Conservation (phyloP, 1,139 yeast genomes). For the Debaryomyces fabryi region DNA sequence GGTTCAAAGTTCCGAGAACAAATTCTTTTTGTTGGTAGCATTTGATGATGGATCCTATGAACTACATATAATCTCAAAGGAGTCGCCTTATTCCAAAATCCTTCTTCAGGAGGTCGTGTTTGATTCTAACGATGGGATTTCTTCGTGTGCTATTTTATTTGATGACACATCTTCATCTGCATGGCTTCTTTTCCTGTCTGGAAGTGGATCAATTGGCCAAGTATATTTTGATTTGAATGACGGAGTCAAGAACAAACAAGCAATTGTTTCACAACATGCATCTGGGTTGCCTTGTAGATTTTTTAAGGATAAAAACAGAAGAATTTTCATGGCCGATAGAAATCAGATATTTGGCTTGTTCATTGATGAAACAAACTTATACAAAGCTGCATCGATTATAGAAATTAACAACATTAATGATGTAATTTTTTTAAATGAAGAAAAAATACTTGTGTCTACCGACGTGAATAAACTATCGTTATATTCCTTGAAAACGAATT, state of each 20-base stretch:
- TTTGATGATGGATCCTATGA: slow-evolving; percentile 20
- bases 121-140: not conserved
- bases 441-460: not conserved
- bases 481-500: not conserved
- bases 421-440: slow-evolving; percentile 13
- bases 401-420: slow-evolving; percentile 12
- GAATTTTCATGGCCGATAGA: slow-evolving; percentile 17
- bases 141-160: slow-evolving; percentile 7
- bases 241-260: slow-evolving; percentile 5
- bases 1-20: slow-evolving; percentile 10
- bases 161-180: not conserved
- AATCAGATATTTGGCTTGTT: slow-evolving; percentile 7
- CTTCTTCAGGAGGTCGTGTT: slow-evolving; percentile 10
- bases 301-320: slow-evolving; percentile 8
- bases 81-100: slow-evolving; percentile 9
- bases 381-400: slow-evolving; percentile 10
- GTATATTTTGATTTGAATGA: slow-evolving; percentile 12
- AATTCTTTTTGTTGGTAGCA: slow-evolving; percentile 15
- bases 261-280: slow-evolving; percentile 7
- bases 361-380: slow-evolving; percentile 9
- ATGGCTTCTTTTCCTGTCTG: slow-evolving; percentile 20
- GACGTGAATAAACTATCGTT: not conserved
- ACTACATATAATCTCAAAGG: slow-evolving; percentile 12
- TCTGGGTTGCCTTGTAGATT: slow-evolving; percentile 20
- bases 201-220: slow-evolving; percentile 20